Evolutionary conservation across 768 basidiomycete genomes (phyloP), one percentile per base, ranked within the genome.

Genomic region (Mycena polygramma): DNA sequence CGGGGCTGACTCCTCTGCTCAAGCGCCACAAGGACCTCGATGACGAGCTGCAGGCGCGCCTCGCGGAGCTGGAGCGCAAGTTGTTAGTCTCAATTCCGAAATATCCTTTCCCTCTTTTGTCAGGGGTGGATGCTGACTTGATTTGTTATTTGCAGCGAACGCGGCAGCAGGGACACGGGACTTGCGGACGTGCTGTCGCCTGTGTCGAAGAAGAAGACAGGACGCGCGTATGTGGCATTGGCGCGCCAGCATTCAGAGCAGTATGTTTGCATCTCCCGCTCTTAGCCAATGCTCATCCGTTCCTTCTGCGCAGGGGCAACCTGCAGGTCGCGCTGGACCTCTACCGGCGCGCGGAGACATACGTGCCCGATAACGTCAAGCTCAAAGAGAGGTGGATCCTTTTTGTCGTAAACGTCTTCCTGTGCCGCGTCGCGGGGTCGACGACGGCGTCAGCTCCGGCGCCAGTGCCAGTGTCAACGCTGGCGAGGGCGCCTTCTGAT

Each of bases 351-450:
- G 94, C 94, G 22, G 91, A 92, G 78, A 85, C 86, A 7, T 95
- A 94, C 73, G 93, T 94, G 57, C 94, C 94, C n/a, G 92, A 94
- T 67, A 95, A 96, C 76, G 79, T 89, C 80, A 95, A 94, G 79
- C 86, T 96, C 57, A 89, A 91, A 87, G 93, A 93, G 86, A 92
- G 94, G 94, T 95, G 87, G 88, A 90, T 90, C 85, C 86, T 89
- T 84, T 91, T 90, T 80, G 81, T 91, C 80, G 80, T 90, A 78
- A 83, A 89, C 79, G 86, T 91, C 78, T 91, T 90, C 77, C 81
- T 90, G 78, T 86, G 86, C 84, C 85, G 85, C 80, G 74, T 87
- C 78, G 87, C 85, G 63, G 78, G 4, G 26, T 30, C 52, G 30
- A 30, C 51, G 3, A 13, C 52, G 26, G 52, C 26, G 45, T 46